Evolutionary conservation across 306 rosid genomes (phyloP), one percentile per base, ranked within the genome.

Genomic region (Erythrophleum fordii): DNA sequence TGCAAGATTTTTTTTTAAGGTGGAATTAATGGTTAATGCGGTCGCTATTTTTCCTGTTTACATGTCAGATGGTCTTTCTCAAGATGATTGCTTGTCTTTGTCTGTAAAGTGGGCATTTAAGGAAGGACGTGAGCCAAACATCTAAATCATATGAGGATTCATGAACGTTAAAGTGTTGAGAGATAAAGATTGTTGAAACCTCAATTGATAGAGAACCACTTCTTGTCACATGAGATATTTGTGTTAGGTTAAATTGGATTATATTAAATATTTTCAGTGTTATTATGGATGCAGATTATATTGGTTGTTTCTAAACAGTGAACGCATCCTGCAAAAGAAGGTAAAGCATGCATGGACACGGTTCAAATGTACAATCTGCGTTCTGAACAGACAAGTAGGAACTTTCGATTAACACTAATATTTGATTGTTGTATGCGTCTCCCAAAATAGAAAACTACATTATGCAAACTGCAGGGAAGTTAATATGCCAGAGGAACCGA

Each of bases 381-480:
- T 6, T 14, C 22, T 26, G 12, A 16, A 17, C 45, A 49, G 6
- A 34, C 52, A 52, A 72, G 8, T 37, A 73, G 51, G 52, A 52
- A 20, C 37, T 20, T 73, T 35, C 29, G 35, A 73, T 35, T 56
- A 35, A 53, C 11, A 53, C 17, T 53, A 53, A 56, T 41, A 12
- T 52, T 53, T 52, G 29, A 35, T 20, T 55, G 51, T 35, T 22
- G 77, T 52, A 35, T 73, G 77, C 66, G 18, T 35, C n/a, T 53
- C 66, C 31, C 66, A 37, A 8, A 53, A 53, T 14, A 73, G 48
- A n/a, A 73, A 31, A 53, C 6, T 55, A 73, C 77, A 53, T 18
- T 52, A 35, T 53, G 51, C 77, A 48, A 72, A 72, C 31, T n/a
- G 31, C 31, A 6, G 48, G 34, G 34, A 11, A 51, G 65, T 6